Base-by-base conservation (phyloP, 2,329 filamentous ascomycete species). In the Sporothrix variecibatus region DNA sequence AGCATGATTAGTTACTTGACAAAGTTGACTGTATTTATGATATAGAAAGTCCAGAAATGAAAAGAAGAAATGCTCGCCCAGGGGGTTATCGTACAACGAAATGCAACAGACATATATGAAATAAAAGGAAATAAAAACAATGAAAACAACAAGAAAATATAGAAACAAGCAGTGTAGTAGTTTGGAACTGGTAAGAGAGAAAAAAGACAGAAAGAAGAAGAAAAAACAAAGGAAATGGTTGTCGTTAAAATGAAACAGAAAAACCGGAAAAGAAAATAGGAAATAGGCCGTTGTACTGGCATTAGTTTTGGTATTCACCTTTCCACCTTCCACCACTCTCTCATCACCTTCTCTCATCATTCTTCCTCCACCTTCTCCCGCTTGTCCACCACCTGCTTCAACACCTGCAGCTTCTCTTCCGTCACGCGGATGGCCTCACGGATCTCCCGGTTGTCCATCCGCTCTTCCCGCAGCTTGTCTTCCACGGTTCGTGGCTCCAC, bases 361-460 rank as follows among this genome's bases (percentile, higher is more conserved):
- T n/a, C n/a, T n/a, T 28, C 82, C 82, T 58, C 43, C 58, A 43
- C 20, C 49, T 65, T 70, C 56, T 70, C 74, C 15, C 65, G 90
- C 80, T 86, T 87, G 76, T 89, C 87, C 71, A 95, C 87, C 40
- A 94, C 92, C 58, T 88, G 87, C 82, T 95, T 95, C 76, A 99
- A 83, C 58, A 92, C 89, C 73, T 88, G 87, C 43, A 99, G 84
- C 79, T 93, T 92, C 84, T 97, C 92, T 81, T 98, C 94, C 2
- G 95, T 98, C 40, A 97, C 89, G 72, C 89, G 86, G 75, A 98
- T 95, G 26, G 94, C 93, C 84, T 97, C 90, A 76, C 91, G 89
- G 75, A 97, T 88, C 80, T 96, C 91, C 46, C 89, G 86, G 78
- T 93, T 89, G 65, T 90, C 89, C 88, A 95, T 93, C 67, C 85